Percentiles rank a stretch among this genome's conserved stretches.
These are phyloP conservation scores for Tetrapisispora pingtungensis DNA, from an alignment of 805 yeast species.

Conservation along the genomic window DNA sequence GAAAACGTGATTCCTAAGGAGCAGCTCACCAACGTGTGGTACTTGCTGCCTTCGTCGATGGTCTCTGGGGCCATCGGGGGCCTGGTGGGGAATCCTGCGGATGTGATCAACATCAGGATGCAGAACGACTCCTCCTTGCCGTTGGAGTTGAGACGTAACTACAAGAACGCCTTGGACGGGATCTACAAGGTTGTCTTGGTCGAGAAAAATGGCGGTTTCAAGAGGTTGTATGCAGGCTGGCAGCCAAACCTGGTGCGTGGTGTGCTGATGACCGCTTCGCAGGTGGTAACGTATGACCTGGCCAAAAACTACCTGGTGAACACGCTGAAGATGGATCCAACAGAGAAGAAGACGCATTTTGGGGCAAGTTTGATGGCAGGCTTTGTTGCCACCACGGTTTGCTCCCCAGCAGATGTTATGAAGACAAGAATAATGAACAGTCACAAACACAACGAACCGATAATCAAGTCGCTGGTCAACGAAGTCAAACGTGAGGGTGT, in stretches of 20 bases:
- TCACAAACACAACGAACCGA: conserved; percentile 31
- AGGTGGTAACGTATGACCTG: conserved; percentile 78
- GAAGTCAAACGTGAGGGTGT: conserved; percentile 65
- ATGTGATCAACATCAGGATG: conserved; percentile 82
- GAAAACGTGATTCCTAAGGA: conserved; percentile 38
- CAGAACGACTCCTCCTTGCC: conserved; percentile 76
- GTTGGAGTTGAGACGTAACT: conserved; percentile 53
- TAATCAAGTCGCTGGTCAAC: conserved; percentile 38
- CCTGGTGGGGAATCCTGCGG: conserved; percentile 79
- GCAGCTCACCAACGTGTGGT: conserved; percentile 43
- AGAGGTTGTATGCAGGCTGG: conserved; percentile 59
- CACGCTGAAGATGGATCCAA: conserved; percentile 41
- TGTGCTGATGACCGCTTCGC: conserved; percentile 81
- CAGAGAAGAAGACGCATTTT: conserved; percentile 62
- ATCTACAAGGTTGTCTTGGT: conserved; percentile 40
- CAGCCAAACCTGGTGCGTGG: conserved; percentile 74
- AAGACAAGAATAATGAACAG: conserved; percentile 82
- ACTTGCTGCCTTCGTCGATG: conserved; percentile 71
- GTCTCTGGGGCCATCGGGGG: conserved; percentile 81
- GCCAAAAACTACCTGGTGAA: conserved; percentile 54
- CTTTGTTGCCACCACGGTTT: conserved; percentile 79
- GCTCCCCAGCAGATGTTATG: conserved; percentile 87
- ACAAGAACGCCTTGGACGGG: conserved; percentile 73
- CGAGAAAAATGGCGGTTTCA: conserved; percentile 44
- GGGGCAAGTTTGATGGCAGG: conserved; percentile 74